phyloP scores from a whole-genome alignment of 805 yeast genomes.

The Barnettozyma botsteinii region DNA sequence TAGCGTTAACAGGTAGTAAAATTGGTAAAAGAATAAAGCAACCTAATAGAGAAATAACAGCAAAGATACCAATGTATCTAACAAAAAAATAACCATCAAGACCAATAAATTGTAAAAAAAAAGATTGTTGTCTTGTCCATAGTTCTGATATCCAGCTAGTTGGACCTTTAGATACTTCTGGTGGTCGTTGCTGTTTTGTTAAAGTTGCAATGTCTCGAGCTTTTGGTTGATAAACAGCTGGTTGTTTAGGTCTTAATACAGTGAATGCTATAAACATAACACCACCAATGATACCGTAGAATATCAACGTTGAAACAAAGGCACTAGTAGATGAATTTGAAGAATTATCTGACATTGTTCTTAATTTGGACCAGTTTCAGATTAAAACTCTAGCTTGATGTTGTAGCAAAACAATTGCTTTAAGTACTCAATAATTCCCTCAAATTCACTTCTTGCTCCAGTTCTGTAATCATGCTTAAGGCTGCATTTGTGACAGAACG shows the following conservation, averaged over 20 bases:
- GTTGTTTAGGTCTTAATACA: constrained; percentile 54
- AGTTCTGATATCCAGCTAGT: constrained; percentile 52
- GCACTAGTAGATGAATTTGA: constrained; percentile 59
- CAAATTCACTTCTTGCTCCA: no score
- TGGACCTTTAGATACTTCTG: constrained; percentile 39
- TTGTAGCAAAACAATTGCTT: no score
- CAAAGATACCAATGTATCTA: constrained; percentile 55
- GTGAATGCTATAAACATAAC: constrained; percentile 59
- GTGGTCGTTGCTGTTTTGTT: constrained; percentile 31
- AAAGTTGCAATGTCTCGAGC: constrained; percentile 51
- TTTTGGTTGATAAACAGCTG: constrained; percentile 79
- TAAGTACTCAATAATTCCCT: no score
- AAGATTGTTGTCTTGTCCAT: constrained; percentile 51
- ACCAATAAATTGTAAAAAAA: constrained; percentile 62
- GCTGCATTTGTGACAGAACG: constrained; percentile 2
- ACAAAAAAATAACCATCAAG: constrained; percentile 73
- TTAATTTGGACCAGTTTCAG: no score
- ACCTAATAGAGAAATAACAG: constrained; percentile 45
- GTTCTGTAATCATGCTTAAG: neutral
- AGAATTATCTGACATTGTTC: neutral
- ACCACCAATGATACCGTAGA: constrained; percentile 55
- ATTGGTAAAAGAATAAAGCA: constrained; percentile 60
- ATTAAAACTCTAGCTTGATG: neutral
- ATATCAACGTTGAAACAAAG: constrained; percentile 65
- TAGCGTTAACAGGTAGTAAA: constrained; percentile 67